Evolutionary conservation across 164 flowering plant species (phyloP).

Genomic region (Vitis rotundifolia): DNA sequence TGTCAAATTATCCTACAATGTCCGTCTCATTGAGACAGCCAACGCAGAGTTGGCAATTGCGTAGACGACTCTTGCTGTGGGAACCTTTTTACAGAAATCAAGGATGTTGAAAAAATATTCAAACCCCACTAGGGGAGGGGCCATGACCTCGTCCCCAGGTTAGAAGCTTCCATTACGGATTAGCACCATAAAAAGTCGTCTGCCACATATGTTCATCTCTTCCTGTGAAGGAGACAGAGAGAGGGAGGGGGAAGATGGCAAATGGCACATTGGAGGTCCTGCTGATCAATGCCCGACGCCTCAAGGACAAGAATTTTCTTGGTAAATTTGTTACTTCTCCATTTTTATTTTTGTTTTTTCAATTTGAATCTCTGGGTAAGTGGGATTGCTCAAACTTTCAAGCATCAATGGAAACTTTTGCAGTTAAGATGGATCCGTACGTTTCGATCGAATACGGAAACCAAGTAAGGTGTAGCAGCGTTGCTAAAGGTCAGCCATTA

Average conservation of each 20-base stretch:
- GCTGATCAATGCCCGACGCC: conserved; percentile 7
- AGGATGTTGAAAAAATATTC: no score
- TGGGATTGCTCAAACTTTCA: not conserved
- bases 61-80: no score
- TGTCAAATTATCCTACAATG: no score
- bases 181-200: no score
- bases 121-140: no score
- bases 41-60: no score
- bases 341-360: not conserved
- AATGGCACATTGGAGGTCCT: conserved; percentile 8
- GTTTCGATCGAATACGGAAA: conserved; percentile 10
- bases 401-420: not conserved
- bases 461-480: not conserved
- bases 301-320: conserved; percentile 3
- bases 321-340: not conserved
- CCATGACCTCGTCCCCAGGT: no score
- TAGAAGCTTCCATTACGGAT: no score
- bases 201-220: not conserved
- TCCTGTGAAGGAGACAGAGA: not conserved
- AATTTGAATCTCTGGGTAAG: no score
- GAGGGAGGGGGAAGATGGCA: not conserved
- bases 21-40: no score
- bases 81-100: no score
- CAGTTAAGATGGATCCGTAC: not conserved
- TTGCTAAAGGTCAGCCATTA: conserved; percentile 9